Evolutionary conservation across 306 rosid species (phyloP), one percentile per base, ranked within the genome.

Genomic region (Datisca glomerata): DNA sequence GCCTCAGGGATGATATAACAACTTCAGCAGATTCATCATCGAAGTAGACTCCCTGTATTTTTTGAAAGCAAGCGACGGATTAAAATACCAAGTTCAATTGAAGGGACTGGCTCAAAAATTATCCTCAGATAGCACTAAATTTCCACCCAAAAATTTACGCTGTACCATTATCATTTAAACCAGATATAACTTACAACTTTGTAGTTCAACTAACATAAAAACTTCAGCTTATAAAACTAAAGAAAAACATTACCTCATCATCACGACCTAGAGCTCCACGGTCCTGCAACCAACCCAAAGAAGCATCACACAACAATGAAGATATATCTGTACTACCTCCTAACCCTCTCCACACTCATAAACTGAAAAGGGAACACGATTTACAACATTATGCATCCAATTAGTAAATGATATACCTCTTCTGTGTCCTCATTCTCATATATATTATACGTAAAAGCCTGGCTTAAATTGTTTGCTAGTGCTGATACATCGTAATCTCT

Each of bases 21-120:
- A 85, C 99, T 68, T 91, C 96, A 31, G 96, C 92, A 58, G 96
- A 91, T 46, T 91, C 99, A 45, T 91, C 96, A 33, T 78, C 94
- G 69, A 80, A 91, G 75, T 91, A 91, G 64, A 75, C 99, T 34
- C 84, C 94, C 99, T 91, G 82, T 42, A 56, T 21, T 45, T 50
- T 12, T 18, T 29, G 17, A 29, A 27, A 29, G 36, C 36, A 11
- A 31, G 13, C 5, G n/a, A 31, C n/a, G n/a, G n/a, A n/a, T n/a
- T n/a, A n/a, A n/a, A n/a, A n/a, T n/a, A n/a, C n/a, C n/a, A n/a
- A n/a, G n/a, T n/a, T n/a, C n/a, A n/a, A n/a, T n/a, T n/a, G n/a
- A n/a, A n/a, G n/a, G n/a, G n/a, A n/a, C n/a, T n/a, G n/a, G n/a
- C n/a, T n/a, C n/a, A n/a, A n/a, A n/a, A n/a, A n/a, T n/a, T n/a